Base-by-base conservation (phyloP, 495 filamentous ascomycete genomes). In the Aspergillus diversus region DNA sequence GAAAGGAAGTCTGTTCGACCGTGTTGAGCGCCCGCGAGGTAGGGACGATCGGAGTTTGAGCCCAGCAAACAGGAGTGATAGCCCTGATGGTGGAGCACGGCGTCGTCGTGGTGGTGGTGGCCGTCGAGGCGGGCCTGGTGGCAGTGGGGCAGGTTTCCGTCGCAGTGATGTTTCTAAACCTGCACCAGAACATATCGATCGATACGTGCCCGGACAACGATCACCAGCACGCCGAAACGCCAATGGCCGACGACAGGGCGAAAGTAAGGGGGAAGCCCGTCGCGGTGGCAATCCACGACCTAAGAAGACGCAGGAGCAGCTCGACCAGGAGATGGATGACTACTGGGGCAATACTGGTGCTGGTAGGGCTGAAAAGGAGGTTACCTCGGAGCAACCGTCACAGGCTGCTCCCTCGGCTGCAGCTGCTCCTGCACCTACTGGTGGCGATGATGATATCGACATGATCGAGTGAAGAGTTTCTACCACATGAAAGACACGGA, bases 271-370 rank as follows among this genome's bases (percentile, higher is more conserved):
- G 47, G 75, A 77, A 34, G 73, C 72, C 51, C 78, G 73, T 56
- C 76, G 72, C 53, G 60, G 68, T 39, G 74, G 66, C 59, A 86
- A 87, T 48, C 80, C 75, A 32, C 83, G 94, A 55, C 89, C 89
- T 3, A 89, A 86, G 72, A 97, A 97, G 85, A 97, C 93, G 6
- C 90, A 92, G 55, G 91, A 96, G 67, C 90, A 98, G 70, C 80
- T 98, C 43, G 94, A 98, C 70, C 89, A 90, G 39, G 94, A 98
- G 79, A 98, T 98, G 94, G 93, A 87, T 37, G 92, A 97, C 70
- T 98, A 98, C 76, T 98, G 91, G 81, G 83, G 84, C 39, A 77
- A 74, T 27, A 73, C 70, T n/a, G 72, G 68, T 50, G 68, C 69
- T 16, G 75, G 64, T 31, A 57, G 69, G 47, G 66, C 70, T 17